These are phyloP conservation scores for Chlamydomonas incerta DNA, from an alignment of 139 green algal species.

Conservation along the genomic window DNA sequence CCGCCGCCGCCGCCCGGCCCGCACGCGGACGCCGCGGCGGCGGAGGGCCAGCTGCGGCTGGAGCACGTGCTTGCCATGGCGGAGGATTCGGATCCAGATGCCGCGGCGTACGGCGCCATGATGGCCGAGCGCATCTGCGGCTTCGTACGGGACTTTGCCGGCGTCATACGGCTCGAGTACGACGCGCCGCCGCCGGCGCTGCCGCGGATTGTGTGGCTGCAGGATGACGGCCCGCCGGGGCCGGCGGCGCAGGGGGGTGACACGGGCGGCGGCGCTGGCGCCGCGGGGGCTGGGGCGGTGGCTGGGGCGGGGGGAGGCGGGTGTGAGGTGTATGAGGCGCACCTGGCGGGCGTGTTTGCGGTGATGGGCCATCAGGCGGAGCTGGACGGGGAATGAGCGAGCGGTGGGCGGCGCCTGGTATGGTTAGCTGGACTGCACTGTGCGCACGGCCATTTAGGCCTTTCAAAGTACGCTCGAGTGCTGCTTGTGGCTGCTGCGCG, in stretches of 20 bases:
- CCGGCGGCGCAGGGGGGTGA: background rate
- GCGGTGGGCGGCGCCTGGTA: no score
- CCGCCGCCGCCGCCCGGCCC: no score
- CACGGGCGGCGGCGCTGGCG: no score
- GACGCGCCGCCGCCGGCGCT: background rate
- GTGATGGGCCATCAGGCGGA: no score
- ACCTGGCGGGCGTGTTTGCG: no score
- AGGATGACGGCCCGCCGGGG: background rate
- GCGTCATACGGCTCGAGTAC: conserved; percentile 13
- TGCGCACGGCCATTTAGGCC: no score
- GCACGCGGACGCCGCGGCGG: no score
- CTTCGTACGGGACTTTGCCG: conserved; percentile 7
- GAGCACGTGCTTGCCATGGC: background rate
- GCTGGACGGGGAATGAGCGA: no score
- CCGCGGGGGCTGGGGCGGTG: background rate
- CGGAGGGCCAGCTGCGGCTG: background rate
- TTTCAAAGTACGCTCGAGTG: no score
- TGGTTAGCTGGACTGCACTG: no score
- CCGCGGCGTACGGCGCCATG: background rate
- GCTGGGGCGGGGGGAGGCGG: background rate
- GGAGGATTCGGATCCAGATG: background rate
- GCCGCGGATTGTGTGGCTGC: background rate
- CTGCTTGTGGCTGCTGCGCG: no score
- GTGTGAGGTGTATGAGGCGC: no score
- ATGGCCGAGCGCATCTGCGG: background rate